Evolutionary conservation across 208 protist genomes (phyloP).

Genomic region (Acanthamoeba rhysodes): DNA sequence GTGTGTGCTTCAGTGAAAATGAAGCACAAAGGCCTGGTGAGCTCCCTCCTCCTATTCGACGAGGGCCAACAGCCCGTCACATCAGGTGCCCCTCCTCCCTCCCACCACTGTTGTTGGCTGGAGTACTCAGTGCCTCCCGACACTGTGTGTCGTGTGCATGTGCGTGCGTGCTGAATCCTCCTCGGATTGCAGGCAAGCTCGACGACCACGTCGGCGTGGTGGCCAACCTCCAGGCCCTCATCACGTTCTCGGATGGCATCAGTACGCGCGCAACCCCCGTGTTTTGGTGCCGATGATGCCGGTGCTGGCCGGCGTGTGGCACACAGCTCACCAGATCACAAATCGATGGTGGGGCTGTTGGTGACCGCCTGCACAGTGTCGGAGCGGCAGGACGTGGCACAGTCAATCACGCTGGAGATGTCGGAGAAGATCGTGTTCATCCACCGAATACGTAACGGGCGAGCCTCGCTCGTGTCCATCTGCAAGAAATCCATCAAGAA

Average conservation of each 20-base stretch:
- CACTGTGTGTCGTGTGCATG: not conserved
- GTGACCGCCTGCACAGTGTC: not conserved
- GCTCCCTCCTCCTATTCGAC: constrained; percentile 19
- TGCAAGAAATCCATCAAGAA: constrained; percentile 19
- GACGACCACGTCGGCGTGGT: constrained; percentile 53
- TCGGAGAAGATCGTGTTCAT: constrained; percentile 58
- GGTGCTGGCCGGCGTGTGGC: not conserved
- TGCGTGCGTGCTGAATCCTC: not conserved
- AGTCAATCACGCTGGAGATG: constrained; percentile 44
- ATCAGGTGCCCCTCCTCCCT: not conserved
- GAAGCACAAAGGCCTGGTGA: constrained; percentile 55
- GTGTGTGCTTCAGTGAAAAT: not conserved
- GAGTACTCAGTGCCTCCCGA: not conserved
- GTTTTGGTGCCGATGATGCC: not conserved
- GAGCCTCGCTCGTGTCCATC: constrained; percentile 31
- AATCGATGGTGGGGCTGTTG: too few species aligned
- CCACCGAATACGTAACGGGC: not conserved
- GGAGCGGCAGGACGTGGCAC: constrained; percentile 25
- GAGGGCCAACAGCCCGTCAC: constrained; percentile 51
- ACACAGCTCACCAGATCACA: not conserved
- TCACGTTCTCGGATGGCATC: constrained; percentile 34
- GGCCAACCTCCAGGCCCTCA: constrained; percentile 52
- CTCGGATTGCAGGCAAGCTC: not conserved
- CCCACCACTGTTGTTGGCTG: too few species aligned
- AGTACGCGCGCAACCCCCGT: not conserved